Conservation (phyloP, 805 yeast species). For the Candida railenensis region DNA sequence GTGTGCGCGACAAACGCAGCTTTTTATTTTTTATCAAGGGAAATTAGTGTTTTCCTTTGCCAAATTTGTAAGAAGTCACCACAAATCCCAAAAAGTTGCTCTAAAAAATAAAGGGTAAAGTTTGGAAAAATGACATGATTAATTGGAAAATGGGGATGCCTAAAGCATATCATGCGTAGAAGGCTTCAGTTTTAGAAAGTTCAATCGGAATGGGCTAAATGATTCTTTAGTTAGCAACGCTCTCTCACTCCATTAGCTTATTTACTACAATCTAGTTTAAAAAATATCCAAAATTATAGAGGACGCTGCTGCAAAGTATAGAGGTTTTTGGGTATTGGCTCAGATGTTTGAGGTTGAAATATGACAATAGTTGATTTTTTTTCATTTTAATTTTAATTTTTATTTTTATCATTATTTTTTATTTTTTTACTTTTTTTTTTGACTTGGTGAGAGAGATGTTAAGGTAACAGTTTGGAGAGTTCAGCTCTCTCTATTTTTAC, state of each 20-base stretch:
- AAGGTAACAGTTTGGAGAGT: too few relatives aligned
- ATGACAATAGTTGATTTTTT: background rate
- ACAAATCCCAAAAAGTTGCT: background rate
- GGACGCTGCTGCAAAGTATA: too few relatives aligned
- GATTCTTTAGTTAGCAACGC: too few relatives aligned
- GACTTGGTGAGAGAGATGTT: too few relatives aligned
- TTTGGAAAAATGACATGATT: background rate
- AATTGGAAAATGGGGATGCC: background rate
- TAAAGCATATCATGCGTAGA: background rate
- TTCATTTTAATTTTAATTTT: background rate
- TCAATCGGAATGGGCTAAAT: background rate
- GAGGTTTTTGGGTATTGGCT: too few relatives aligned
- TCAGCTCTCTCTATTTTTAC: too few relatives aligned
- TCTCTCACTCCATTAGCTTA: too few relatives aligned
- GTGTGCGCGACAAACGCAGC: background rate
- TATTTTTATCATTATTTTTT: background rate
- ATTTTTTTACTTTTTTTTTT: too few relatives aligned
- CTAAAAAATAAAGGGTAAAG: background rate
- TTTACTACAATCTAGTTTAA: too few relatives aligned
- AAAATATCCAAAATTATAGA: too few relatives aligned
- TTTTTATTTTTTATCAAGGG: too few relatives aligned
- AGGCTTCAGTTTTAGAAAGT: background rate
- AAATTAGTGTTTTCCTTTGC: background rate
- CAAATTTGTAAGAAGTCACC: background rate
- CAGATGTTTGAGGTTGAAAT: background rate